Conservation (phyloP, 2,329 filamentous ascomycete genomes). For the Trichoderma breve region DNA sequence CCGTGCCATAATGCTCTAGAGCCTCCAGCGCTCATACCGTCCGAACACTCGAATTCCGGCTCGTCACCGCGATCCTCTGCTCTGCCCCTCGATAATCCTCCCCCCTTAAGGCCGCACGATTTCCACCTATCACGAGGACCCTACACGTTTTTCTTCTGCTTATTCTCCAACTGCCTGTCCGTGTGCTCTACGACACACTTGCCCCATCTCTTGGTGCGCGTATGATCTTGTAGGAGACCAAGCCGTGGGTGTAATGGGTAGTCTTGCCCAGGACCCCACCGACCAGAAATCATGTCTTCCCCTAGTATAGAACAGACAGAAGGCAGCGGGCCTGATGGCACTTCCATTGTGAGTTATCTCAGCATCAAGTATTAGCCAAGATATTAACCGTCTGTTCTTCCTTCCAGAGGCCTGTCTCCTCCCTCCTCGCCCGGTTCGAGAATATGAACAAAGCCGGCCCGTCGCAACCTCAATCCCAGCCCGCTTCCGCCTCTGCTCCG, state of each 20-base stretch:
- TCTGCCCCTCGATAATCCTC: conserved; percentile 6
- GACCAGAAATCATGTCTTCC: conserved; percentile 29
- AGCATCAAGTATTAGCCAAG: neutral
- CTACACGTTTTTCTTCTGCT: neutral
- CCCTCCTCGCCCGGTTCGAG: conserved; percentile 77
- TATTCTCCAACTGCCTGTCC: neutral
- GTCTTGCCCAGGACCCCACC: conserved; percentile 31
- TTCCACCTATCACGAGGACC: neutral
- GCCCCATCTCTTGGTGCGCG: conserved; percentile 23
- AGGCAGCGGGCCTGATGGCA: conserved; percentile 66
- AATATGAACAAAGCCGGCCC: conserved; percentile 51
- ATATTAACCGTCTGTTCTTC: conserved; percentile 1
- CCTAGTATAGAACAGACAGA: conserved; percentile 33
- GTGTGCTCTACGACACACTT: neutral
- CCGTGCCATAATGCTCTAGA: conserved; percentile 4
- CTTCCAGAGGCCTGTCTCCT: conserved; percentile 73
- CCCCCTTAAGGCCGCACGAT: conserved; percentile 7
- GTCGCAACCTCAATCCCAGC: conserved; percentile 23
- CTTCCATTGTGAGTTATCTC: conserved; percentile 62
- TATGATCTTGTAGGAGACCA: conserved; percentile 28
- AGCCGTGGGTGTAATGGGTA: conserved; percentile 39
- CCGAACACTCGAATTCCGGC: neutral
- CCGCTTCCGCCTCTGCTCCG: conserved; percentile 17
- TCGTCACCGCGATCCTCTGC: conserved; percentile 16
- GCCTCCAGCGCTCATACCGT: neutral